These are phyloP conservation scores for Pleodorina starrii DNA, from an alignment of 139 green algal genomes.

Conservation along the genomic window DNA sequence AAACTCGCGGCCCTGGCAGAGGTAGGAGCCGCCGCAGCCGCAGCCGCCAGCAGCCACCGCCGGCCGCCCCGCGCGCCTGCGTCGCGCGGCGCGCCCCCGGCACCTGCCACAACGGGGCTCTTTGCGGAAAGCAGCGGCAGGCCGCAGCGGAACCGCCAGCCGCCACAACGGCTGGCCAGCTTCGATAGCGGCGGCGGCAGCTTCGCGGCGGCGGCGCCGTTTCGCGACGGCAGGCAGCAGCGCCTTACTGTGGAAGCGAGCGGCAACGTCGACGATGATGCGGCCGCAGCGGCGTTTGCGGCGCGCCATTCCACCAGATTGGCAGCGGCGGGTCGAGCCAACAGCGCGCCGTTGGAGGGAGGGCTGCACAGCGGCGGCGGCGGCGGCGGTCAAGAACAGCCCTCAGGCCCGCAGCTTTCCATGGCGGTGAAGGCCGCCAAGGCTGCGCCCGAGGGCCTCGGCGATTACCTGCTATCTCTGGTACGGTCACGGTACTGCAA, in stretches of 20 bases:
- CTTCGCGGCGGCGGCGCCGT: neutral
- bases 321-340: neutral
- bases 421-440: neutral
- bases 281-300: neutral
- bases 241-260: neutral
- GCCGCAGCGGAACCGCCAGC: neutral
- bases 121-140: neutral
- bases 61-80: neutral
- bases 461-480: neutral
- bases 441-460: neutral
- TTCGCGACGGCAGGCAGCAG: neutral
- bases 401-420: neutral
- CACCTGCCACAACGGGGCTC: neutral
- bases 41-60: neutral
- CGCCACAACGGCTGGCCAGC: neutral
- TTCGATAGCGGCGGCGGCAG: neutral
- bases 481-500: neutral
- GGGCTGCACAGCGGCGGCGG: neutral
- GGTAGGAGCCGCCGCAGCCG: neutral
- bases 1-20: neutral
- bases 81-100: neutral
- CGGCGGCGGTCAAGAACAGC: neutral
- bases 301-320: neutral
- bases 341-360: neutral
- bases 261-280: neutral